These are phyloP conservation scores for Penicillium antarcticum DNA, from an alignment of 495 filamentous ascomycete genomes.

Conservation along the genomic window DNA sequence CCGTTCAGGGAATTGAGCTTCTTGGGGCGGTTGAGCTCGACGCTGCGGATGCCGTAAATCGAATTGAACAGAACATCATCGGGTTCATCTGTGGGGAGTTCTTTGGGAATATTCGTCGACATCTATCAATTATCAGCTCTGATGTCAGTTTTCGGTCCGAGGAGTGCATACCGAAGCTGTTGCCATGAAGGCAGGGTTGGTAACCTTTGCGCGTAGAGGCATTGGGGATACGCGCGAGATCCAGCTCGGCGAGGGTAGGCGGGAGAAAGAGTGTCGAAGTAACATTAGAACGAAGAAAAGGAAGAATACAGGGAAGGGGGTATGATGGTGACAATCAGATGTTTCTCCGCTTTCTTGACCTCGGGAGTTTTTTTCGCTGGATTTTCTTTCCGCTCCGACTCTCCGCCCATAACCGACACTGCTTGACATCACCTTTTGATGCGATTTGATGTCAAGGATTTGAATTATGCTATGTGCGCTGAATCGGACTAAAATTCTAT, in stretches of 20 bases:
- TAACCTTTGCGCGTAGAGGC: slow-evolving; percentile 85
- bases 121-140: slow-evolving; percentile 45
- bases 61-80: slow-evolving; percentile 91
- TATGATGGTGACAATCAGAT: slow-evolving; percentile 18
- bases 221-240: slow-evolving; percentile 57
- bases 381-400: slow-evolving; percentile 28
- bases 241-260: slow-evolving; percentile 49
- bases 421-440: neutral
- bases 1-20: slow-evolving; percentile 89
- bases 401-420: slow-evolving; percentile 17
- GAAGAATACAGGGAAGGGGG: slow-evolving; percentile 11
- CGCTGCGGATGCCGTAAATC: slow-evolving; percentile 81
- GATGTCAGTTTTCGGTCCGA: neutral
- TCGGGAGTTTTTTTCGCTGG: slow-evolving; percentile 29
- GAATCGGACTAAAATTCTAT: neutral
- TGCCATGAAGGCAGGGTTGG: slow-evolving; percentile 55
- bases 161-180: slow-evolving; percentile 38
- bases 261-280: slow-evolving; percentile 43
- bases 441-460: neutral
- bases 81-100: slow-evolving; percentile 65
- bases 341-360: slow-evolving; percentile 33
- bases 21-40: slow-evolving; percentile 89
- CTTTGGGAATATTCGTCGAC: slow-evolving; percentile 52
- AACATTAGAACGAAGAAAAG: slow-evolving; percentile 46
- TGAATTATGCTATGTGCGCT: too few species aligned